Evolutionary conservation across 805 yeast genomes (phyloP), one percentile per base, ranked within the genome.

Genomic region (Yamadazyma olivae): DNA sequence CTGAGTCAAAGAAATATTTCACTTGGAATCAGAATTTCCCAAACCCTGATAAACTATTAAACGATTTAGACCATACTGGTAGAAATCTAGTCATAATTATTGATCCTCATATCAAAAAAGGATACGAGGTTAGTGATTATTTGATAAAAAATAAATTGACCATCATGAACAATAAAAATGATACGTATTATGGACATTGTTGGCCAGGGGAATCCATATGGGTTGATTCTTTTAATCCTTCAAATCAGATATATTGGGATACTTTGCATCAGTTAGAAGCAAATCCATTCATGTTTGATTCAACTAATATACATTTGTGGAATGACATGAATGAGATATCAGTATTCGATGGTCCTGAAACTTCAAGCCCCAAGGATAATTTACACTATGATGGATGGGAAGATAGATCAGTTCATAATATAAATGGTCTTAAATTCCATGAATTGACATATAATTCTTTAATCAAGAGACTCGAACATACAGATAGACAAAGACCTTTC

Each of bases 241-340:
- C 59, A 1, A 75, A 89, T 1, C 72, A 64, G 36, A 53, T 56
- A 4, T 70, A 72, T 39, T 90, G 96, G 96, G 64, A 62, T 32
- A 41, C 58, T 2, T 70, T 77, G 32, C 79, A 74, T 50, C 54
- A 53, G 17, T 67, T 70, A 38, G 54, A 68, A 3, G 51, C 59
- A 2, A 51, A 54, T 28, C 39, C 42, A 30, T 61, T 65, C 30
- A 45, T 67, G 44, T 58, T 48, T 67, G 74, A 35, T 65, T 75
- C 83, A 7, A 65, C 74, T 10, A 93, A 93, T 52, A 58, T 88
- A 31, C 82, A 82, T 51, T 64, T 93, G 14, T 93, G 99, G 99
- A 93, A 91, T 59, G 99, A 93, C 57, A 93, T 93, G 99, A 87
- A 85, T 60, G 99, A 93, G 61, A 97, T 98, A 1, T 87, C 97